phyloP scores from a whole-genome alignment of 768 basidiomycete genomes.

The Leccinum subgranulosum region DNA sequence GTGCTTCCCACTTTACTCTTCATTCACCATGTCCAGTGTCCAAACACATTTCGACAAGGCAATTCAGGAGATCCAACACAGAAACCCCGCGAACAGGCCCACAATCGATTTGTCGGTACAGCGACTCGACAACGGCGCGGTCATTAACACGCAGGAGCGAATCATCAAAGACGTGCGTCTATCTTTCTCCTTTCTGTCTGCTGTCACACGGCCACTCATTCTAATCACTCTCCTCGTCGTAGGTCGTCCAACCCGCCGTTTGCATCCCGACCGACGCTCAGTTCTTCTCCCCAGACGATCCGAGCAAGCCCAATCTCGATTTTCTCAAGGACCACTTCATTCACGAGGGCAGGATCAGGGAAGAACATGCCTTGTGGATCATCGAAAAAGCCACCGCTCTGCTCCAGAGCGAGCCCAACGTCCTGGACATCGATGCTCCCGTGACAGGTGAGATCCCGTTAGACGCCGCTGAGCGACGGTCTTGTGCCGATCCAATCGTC shows the following conservation, averaged over 20 bases:
- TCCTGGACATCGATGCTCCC: slow-evolving; percentile 68
- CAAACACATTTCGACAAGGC: slow-evolving; percentile 28
- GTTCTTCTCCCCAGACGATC: slow-evolving; percentile 67
- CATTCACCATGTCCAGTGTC: slow-evolving; percentile 18
- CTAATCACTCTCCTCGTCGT: background rate
- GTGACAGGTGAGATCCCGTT: slow-evolving; percentile 52
- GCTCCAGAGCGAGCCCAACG: slow-evolving; percentile 57
- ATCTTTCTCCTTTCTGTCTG: background rate
- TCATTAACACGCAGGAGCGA: slow-evolving; percentile 26
- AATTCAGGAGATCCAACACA: slow-evolving; percentile 28
- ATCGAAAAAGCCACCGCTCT: slow-evolving; percentile 57
- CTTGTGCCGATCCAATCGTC: slow-evolving; percentile 4
- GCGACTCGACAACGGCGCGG: slow-evolving; percentile 22
- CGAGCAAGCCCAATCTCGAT: slow-evolving; percentile 64
- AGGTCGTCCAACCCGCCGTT: slow-evolving; percentile 71
- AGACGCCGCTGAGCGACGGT: slow-evolving; percentile 19
- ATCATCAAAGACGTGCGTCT: slow-evolving; percentile 24
- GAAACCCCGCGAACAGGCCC: slow-evolving; percentile 22
- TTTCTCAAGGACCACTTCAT: slow-evolving; percentile 79
- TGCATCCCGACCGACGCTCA: slow-evolving; percentile 67
- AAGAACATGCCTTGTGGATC: slow-evolving; percentile 68
- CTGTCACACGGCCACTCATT: background rate
- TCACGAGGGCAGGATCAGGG: slow-evolving; percentile 61
- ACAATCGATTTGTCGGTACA: slow-evolving; percentile 20
- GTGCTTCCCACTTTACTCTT: slow-evolving; percentile 3